Base-by-base conservation (phyloP, 2,329 filamentous ascomycete species). In the Trichophyton mentagrophytes region DNA sequence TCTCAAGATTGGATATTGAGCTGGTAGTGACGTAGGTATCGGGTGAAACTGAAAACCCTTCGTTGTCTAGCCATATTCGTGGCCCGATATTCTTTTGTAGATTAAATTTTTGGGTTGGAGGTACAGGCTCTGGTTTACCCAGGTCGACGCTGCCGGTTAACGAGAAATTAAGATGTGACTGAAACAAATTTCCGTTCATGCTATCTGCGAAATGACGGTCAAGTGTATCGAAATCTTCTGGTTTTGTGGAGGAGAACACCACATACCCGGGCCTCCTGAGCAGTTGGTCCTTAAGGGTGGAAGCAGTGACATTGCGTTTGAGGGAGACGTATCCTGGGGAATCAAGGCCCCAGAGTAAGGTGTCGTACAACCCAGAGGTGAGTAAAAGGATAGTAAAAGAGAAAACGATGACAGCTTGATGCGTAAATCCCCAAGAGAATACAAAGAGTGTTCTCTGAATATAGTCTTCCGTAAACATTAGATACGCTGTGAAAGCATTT, bases 401-500 rank as follows among this genome's bases (percentile, higher is more conserved):
- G 9, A 63, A 36, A 33, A 63, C 62, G 27, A 63, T 60, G 5
- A 46, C 53, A 8, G 62, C 42, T 36, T 63, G 62, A 20, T 61
- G 56, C 4, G 46, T 60, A 20, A 63, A 63, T 46, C 62, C 62
- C 17, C 62, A 60, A n/a, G 59, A 59, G 22, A 58, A 42, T 8
- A 63, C 56, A 57, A 63, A 63, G 8, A 63, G n/a, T 15, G 46
- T 11, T 36, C 57, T 61, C 44, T 63, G 62, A 6, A 63, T 46
- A 42, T 63, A 63, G 55, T 63, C 62, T 36, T 63, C 62, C 1
- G 62, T 63, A 44, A 63, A 63, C 62, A 63, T 63, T 9, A 63
- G 15, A 40, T 63, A 63, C 13, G 62, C 57, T 5, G 62, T 63
- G 36, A 63, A 63, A n/a, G 62, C 59, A 30, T 57, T 57, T 60